These are phyloP conservation scores for Pachysolen tannophilus DNA, from an alignment of 805 yeast genomes.

Conservation along the genomic window DNA sequence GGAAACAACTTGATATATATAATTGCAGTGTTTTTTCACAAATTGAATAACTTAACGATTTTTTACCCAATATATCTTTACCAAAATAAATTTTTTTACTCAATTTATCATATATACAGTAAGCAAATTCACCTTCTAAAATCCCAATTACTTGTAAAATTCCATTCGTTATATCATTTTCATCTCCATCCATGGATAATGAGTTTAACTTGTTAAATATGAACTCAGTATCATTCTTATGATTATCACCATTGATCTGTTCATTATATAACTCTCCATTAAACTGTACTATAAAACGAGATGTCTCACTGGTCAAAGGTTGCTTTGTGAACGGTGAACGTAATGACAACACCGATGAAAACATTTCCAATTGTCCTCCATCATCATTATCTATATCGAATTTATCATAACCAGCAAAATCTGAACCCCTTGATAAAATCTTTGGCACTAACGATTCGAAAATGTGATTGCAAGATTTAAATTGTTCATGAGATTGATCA, in stretches of 20 bases:
- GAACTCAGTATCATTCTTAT: conserved; percentile 56
- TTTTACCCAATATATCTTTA: conserved; percentile 73
- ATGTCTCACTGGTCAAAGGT: conserved; percentile 36
- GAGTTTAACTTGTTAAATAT: conserved; percentile 30
- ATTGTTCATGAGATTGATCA: conserved; percentile 15
- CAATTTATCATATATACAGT: conserved; percentile 37
- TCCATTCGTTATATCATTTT: no score
- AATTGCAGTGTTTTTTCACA: conserved; percentile 26
- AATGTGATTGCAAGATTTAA: conserved; percentile 6
- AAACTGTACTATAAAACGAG: conserved; percentile 52
- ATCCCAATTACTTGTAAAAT: conserved; percentile 31
- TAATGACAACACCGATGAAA: conserved; percentile 73
- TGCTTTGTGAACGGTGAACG: conserved; percentile 75
- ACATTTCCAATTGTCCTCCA: conserved; percentile 23
- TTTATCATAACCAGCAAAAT: conserved; percentile 30
- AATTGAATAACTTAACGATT: conserved; percentile 53
- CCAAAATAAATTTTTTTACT: conserved; percentile 57
- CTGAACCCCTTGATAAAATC: conserved; percentile 59
- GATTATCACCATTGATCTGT: conserved; percentile 29
- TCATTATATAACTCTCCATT: conserved; percentile 84
- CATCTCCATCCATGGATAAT: not conserved
- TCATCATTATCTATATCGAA: no score
- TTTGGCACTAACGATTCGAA: conserved; percentile 33
- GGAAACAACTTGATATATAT: conserved; percentile 40
- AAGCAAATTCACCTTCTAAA: conserved; percentile 83